These are phyloP conservation scores for Dictyophora rubrovolvata DNA, from an alignment of 768 basidiomycete species.

Conservation along the genomic window DNA sequence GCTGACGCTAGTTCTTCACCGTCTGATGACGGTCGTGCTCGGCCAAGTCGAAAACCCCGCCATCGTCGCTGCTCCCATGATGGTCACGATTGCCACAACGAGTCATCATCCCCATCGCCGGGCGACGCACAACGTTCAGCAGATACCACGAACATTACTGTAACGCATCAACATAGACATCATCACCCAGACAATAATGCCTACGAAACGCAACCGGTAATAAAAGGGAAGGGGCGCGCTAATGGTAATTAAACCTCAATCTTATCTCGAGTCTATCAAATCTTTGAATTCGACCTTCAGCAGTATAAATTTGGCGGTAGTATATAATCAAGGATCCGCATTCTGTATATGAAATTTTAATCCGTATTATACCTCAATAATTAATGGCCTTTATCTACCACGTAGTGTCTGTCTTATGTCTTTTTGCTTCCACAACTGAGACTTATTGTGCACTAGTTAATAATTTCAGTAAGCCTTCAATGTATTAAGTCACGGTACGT, in stretches of 20 bases:
- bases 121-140: conserved; percentile 7
- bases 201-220: conserved; percentile 25
- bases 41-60: conserved; percentile 12
- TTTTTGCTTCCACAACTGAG: too few relatives aligned
- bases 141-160: conserved; percentile 10
- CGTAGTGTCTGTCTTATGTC: too few relatives aligned
- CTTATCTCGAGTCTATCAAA: neutral
- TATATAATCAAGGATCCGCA: too few relatives aligned
- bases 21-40: conserved; percentile 8
- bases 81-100: neutral
- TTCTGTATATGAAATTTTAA: too few relatives aligned
- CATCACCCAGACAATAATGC: conserved; percentile 22
- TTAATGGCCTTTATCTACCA: too few relatives aligned
- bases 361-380: too few relatives aligned
- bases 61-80: conserved; percentile 11
- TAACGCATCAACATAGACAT: conserved; percentile 18
- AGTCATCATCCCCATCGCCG: neutral
- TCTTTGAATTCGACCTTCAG: too few relatives aligned
- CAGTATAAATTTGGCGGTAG: too few relatives aligned
- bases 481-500: too few relatives aligned
- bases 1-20: conserved; percentile 23
- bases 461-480: too few relatives aligned
- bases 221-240: conserved; percentile 13
- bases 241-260: neutral
- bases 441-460: too few relatives aligned